phyloP scores from a whole-genome alignment of 306 rosid genomes.

The Vicia faba region DNA sequence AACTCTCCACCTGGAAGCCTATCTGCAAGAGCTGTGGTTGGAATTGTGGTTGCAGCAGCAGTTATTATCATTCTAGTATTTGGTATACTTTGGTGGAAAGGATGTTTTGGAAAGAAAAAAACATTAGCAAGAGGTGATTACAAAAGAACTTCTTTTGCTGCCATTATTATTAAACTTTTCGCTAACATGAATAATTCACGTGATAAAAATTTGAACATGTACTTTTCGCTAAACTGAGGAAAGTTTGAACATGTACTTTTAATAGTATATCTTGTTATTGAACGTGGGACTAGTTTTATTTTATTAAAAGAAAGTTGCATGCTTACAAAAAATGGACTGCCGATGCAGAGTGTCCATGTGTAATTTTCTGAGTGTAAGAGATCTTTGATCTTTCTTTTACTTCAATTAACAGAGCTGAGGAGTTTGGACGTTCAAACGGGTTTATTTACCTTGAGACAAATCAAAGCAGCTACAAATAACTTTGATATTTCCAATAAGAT shows the following conservation, averaged over 20 bases:
- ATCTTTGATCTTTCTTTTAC: constrained; percentile 1
- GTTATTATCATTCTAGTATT: constrained; percentile 29
- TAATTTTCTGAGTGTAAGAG: neutral
- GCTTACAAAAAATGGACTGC: neutral
- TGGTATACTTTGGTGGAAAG: constrained; percentile 43
- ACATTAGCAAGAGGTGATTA: constrained; percentile 38
- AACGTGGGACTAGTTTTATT: constrained; percentile 1
- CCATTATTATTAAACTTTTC: neutral
- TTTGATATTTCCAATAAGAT: constrained; percentile 59
- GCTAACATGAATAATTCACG: neutral
- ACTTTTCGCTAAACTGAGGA: neutral
- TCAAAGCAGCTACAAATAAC: constrained; percentile 62
- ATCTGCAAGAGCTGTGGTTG: constrained; percentile 41
- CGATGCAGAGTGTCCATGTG: neutral
- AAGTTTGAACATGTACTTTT: neutral
- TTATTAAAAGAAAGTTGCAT: neutral
- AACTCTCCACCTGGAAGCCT: constrained; percentile 23
- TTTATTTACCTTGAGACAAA: constrained; percentile 50
- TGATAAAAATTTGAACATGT: neutral
- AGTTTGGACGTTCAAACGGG: constrained; percentile 47
- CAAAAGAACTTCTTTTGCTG: neutral
- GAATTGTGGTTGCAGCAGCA: constrained; percentile 45
- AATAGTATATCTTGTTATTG: neutral
- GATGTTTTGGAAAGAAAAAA: constrained; percentile 30
- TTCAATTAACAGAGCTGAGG: constrained; percentile 45